Evolutionary conservation across 345 rosid genomes (phyloP).

Genomic region (Schrenkiella parvula): DNA sequence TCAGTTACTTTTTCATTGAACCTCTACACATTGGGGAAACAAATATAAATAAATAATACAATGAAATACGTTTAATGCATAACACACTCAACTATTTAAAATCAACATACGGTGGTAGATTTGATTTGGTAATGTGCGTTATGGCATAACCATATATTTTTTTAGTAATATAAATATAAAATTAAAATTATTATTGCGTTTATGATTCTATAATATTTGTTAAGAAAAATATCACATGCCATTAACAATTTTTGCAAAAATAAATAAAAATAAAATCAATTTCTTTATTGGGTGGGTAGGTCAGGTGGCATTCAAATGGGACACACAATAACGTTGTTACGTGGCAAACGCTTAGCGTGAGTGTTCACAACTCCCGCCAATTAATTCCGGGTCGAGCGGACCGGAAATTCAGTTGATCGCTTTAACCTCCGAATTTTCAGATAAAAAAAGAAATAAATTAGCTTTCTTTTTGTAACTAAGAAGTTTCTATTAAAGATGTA

Average conservation of each 20-base stretch:
- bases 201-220: neutral
- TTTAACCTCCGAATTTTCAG: constrained; percentile 26
- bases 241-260: neutral
- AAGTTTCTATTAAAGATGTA: neutral
- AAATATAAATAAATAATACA: neutral
- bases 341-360: constrained; percentile 14
- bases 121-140: neutral
- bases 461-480: constrained; percentile 2
- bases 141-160: neutral
- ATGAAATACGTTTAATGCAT: neutral
- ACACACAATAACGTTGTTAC: neutral
- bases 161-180: too few species aligned
- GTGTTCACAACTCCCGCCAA: constrained; percentile 21
- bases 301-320: constrained; percentile 24
- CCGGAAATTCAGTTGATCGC: constrained; percentile 28
- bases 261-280: neutral
- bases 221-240: neutral
- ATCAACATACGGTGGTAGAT: neutral
- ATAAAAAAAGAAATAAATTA: neutral
- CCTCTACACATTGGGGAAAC: neutral
- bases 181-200: neutral
- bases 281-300: constrained; percentile 11
- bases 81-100: neutral
- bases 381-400: constrained; percentile 27
- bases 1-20: constrained; percentile 24